Evolutionary conservation across 495 filamentous ascomycete genomes (phyloP).

Genomic region (Neurospora terricola): DNA sequence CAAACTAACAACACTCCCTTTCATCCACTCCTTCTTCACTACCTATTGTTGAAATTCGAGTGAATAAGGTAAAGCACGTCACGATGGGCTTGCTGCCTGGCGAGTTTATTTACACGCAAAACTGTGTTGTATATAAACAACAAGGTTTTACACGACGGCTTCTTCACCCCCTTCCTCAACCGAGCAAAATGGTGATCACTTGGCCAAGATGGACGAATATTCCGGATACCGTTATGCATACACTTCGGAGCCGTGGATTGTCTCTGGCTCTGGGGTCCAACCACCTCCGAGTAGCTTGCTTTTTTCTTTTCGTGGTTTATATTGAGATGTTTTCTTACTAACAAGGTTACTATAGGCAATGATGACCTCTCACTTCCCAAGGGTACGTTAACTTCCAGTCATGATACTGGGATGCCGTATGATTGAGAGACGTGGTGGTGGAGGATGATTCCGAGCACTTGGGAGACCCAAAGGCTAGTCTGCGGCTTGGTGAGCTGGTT

Average conservation of each 20-base stretch:
- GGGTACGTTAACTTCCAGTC: constrained; percentile 39
- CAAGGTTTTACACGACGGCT: not conserved
- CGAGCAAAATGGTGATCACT: not conserved
- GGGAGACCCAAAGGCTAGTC: not conserved
- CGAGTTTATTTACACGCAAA: not conserved
- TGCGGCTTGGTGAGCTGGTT: not conserved
- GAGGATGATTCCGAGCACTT: not conserved
- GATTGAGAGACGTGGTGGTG: not conserved
- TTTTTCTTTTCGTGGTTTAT: not conserved
- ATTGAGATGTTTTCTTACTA: constrained; percentile 9
- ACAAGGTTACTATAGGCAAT: constrained; percentile 45
- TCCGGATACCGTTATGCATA: not conserved
- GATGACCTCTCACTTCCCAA: constrained; percentile 95
- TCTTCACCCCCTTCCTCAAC: not conserved
- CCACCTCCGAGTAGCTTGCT: not conserved
- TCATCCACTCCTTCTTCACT: not conserved
- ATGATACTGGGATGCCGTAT: not conserved
- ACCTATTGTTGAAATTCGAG: not conserved
- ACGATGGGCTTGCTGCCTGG: not conserved
- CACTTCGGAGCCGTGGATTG: not conserved
- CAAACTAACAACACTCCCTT: not conserved
- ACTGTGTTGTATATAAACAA: not conserved
- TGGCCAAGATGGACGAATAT: not conserved
- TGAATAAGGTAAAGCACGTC: not conserved
- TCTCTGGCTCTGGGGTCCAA: not conserved